These are phyloP conservation scores for Prototheca wickerhamii DNA, from an alignment of 163 green algal species.

Conservation along the genomic window DNA sequence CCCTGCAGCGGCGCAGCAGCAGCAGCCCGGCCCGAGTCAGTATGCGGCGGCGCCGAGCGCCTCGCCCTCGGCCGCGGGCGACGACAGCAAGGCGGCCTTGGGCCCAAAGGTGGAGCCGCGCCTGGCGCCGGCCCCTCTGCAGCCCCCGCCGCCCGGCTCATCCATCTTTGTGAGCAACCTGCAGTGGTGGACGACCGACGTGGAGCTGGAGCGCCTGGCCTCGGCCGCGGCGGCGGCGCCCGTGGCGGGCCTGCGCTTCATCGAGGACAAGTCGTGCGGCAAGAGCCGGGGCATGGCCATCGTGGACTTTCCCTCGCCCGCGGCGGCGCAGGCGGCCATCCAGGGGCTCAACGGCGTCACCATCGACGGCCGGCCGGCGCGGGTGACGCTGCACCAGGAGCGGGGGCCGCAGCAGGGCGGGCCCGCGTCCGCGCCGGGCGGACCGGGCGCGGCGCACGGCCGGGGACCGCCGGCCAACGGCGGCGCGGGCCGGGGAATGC, in stretches of 20 bases:
- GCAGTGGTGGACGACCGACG: slow-evolving; percentile 54
- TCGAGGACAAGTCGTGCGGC: slow-evolving; percentile 67
- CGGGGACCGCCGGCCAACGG: too few species aligned
- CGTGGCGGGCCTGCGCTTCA: slow-evolving; percentile 50
- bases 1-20: too few species aligned
- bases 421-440: neutral
- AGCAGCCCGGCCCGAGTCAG: too few species aligned
- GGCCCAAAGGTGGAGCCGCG: neutral
- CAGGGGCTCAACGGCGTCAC: slow-evolving; percentile 51
- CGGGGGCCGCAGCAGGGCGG: slow-evolving; percentile 7
- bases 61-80: neutral
- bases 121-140: neutral
- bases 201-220: slow-evolving; percentile 61
- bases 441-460: too few species aligned
- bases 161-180: slow-evolving; percentile 31
- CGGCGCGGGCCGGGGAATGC: too few species aligned
- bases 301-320: slow-evolving; percentile 56
- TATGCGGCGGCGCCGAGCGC: too few species aligned
- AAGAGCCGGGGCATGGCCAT: slow-evolving; percentile 65
- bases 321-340: slow-evolving; percentile 52
- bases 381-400: slow-evolving; percentile 22
- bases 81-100: neutral
- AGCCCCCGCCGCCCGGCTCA: neutral
- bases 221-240: slow-evolving; percentile 34
- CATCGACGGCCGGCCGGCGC: slow-evolving; percentile 38